Percentiles rank a stretch among this genome's conserved stretches.
Evolutionary conservation across 129 eudicot species (phyloP).

Genomic region (Flaveria linearis): DNA sequence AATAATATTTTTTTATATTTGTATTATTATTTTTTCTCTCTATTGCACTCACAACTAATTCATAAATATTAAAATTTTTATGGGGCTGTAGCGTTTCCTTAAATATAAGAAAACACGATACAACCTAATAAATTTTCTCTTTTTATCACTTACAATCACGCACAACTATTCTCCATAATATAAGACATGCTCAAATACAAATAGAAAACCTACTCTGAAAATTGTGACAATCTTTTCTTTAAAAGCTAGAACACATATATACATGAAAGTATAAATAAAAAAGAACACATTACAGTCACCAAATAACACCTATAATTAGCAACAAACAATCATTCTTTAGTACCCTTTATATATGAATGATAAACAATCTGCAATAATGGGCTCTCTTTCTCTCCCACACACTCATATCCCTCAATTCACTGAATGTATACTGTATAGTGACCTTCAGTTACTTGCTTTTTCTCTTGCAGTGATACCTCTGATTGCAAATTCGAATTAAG

Average conservation of each 20-base stretch:
- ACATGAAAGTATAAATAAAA: background rate
- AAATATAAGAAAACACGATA: no score
- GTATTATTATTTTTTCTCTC: no score
- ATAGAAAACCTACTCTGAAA: background rate
- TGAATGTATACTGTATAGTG: background rate
- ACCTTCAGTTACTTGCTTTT: background rate
- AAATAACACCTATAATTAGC: constrained; percentile 1
- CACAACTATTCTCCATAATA: no score
- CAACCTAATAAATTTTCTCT: no score
- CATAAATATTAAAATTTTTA: no score
- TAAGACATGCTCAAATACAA: no score
- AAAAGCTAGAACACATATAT: background rate
- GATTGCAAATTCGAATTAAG: constrained; percentile 4
- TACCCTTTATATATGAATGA: constrained; percentile 17
- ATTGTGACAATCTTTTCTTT: background rate
- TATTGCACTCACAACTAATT: no score
- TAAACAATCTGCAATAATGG: constrained; percentile 19
- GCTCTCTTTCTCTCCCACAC: constrained; percentile 3
- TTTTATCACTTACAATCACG: no score
- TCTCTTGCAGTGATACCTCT: constrained; percentile 21
- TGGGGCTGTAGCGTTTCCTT: no score
- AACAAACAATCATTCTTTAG: constrained; percentile 24
- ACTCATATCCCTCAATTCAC: background rate
- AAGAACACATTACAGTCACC: background rate
- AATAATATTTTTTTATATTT: no score